These are phyloP conservation scores for Fusarium virguliforme DNA, from an alignment of 2,329 filamentous ascomycete species.

Conservation along the genomic window DNA sequence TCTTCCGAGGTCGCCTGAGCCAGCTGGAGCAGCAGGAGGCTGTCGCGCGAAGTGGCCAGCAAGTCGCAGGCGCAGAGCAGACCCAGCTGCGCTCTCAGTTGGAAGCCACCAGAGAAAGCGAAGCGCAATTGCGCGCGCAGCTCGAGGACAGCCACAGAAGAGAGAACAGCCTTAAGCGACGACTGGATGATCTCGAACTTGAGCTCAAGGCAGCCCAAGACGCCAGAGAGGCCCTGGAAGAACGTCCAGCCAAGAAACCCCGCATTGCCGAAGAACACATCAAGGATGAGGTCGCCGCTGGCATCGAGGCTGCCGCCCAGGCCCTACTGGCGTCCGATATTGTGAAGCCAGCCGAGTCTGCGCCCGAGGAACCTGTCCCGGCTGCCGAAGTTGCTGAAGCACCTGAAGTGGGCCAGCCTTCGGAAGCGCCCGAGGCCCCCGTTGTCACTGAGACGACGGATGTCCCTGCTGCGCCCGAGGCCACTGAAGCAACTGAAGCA, in stretches of 20 bases:
- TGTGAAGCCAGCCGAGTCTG: slow-evolving; percentile 15
- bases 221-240: slow-evolving; percentile 35
- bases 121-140: slow-evolving; percentile 70
- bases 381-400: slow-evolving; percentile 18
- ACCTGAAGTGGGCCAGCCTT: slow-evolving; percentile 5
- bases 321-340: slow-evolving; percentile 37
- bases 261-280: slow-evolving; percentile 42
- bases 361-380: not conserved
- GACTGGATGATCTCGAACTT: slow-evolving; percentile 83
- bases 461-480: slow-evolving; percentile 33
- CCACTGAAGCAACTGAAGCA: slow-evolving; percentile 20
- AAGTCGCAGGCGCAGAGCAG: slow-evolving; percentile 71
- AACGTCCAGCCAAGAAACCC: slow-evolving; percentile 52
- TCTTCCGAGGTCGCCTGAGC: slow-evolving; percentile 82
- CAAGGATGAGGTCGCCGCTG: slow-evolving; percentile 39
- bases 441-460: slow-evolving; percentile 12
- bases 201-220: slow-evolving; percentile 61
- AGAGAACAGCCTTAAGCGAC: slow-evolving; percentile 86
- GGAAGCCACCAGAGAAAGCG: slow-evolving; percentile 60
- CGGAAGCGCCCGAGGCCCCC: slow-evolving; percentile 21
- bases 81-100: slow-evolving; percentile 72
- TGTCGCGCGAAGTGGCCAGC: slow-evolving; percentile 73
- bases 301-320: slow-evolving; percentile 41
- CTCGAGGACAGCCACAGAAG: slow-evolving; percentile 84
- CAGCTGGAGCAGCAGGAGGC: slow-evolving; percentile 85